Evolutionary conservation across 2,329 filamentous ascomycete genomes (phyloP), one percentile per base, ranked within the genome.

Genomic region (Fusarium marasasianum): DNA sequence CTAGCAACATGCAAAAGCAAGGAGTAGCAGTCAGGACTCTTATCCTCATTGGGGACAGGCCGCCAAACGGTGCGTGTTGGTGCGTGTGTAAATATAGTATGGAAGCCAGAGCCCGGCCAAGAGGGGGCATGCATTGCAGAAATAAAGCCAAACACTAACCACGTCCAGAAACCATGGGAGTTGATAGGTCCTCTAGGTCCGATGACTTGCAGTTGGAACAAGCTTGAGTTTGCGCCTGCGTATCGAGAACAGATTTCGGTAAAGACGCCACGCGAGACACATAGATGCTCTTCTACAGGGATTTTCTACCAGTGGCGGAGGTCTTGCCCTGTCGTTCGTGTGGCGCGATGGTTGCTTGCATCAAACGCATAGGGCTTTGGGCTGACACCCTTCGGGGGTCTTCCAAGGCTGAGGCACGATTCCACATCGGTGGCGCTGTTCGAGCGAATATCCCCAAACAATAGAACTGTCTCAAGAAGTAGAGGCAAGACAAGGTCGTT

Each of bases 31-130:
- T 29, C 35, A 47, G 45, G 18, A 26, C 26, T 51, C 45, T 24
- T 65, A 18, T 62, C 58, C 63, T 24, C n/a, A 33, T 56, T 58
- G 24, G 29, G n/a, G 47, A 31, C 53, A 58, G 47, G 55, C 48
- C 38, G 47, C 54, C 54, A 66, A 71, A 73, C 59, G 40, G 41
- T 69, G 44, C 29, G n/a, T 50, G 20, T 44, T 38, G 45, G 69
- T 67, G 66, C 48, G 62, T 54, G 75, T 61, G 75, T 68, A 73
- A 75, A 72, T 69, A 69, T 72, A 69, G 69, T 68, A 69, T 59
- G 20, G 50, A 57, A 41, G 50, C 47, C 41, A 66, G 38, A 69
- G 51, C 65, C 68, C 57, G 63, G 53, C 56, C 41, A 41, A 58
- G 53, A 72, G 38, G 20, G 48, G 26, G n/a, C 41, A 57, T 66